Evolutionary conservation across 2,329 filamentous ascomycete genomes (phyloP).

Genomic region (Mycosphaerella sp.): DNA sequence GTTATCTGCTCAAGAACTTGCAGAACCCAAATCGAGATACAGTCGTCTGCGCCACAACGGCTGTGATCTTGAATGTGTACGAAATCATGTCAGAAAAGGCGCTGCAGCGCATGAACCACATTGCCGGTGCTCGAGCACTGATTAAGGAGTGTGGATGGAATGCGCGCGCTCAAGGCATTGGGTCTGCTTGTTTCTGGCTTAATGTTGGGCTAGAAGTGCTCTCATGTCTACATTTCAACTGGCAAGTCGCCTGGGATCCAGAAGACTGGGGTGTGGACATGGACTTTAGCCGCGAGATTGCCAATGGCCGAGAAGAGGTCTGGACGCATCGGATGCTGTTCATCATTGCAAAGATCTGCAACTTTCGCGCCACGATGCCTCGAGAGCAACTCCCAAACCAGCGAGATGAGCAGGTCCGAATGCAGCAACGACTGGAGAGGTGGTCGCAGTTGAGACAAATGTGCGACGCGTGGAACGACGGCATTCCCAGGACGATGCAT

Average conservation of each 20-base stretch:
- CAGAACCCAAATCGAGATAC: slow-evolving; percentile 82
- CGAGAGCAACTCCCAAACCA: slow-evolving; percentile 48
- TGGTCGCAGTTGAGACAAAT: slow-evolving; percentile 76
- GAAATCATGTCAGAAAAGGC: slow-evolving; percentile 84
- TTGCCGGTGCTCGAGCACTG: slow-evolving; percentile 73
- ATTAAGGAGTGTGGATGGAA: slow-evolving; percentile 91
- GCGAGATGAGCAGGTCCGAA: slow-evolving; percentile 57
- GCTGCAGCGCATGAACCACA: slow-evolving; percentile 79
- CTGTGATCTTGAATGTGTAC: slow-evolving; percentile 84
- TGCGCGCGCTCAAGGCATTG: slow-evolving; percentile 69
- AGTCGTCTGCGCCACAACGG: slow-evolving; percentile 76
- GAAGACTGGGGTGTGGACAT: slow-evolving; percentile 85
- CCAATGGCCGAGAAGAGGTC: slow-evolving; percentile 64
- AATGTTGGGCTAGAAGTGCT: slow-evolving; percentile 89
- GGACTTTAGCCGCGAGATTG: slow-evolving; percentile 55
- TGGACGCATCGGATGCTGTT: slow-evolving; percentile 90
- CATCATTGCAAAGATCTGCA: slow-evolving; percentile 77
- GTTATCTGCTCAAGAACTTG: slow-evolving; percentile 65
- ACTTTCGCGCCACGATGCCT: slow-evolving; percentile 69
- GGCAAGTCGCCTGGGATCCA: slow-evolving; percentile 80
- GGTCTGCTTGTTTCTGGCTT: slow-evolving; percentile 87
- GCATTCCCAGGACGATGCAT: slow-evolving; percentile 78
- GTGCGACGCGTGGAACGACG: slow-evolving; percentile 75
- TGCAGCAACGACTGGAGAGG: slow-evolving; percentile 62
- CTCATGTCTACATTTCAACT: slow-evolving; percentile 79